A percentile compares a stretch with the other conserved stretches of the same genome.
These are phyloP conservation scores for Escovopsis weberi DNA, from an alignment of 2,329 filamentous ascomycete genomes.

Conservation along the genomic window DNA sequence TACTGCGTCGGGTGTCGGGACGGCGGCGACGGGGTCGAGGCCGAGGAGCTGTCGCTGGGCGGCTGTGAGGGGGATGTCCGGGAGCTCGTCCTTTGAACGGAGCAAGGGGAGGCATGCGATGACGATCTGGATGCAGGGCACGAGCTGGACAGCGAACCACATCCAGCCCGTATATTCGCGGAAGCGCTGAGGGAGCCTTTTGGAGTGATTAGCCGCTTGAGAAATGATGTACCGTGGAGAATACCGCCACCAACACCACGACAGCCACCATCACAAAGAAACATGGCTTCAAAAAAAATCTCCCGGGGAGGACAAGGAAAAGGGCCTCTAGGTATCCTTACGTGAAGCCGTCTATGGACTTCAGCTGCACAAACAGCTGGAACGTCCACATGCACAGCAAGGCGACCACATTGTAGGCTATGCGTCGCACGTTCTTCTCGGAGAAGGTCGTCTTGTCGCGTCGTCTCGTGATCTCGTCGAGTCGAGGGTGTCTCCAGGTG, in stretches of 20 bases:
- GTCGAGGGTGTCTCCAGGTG: slow-evolving; percentile 79
- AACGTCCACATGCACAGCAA: slow-evolving; percentile 23
- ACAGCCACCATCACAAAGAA: not conserved
- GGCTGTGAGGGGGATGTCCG: slow-evolving; percentile 73
- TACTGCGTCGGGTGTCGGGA: slow-evolving; percentile 50
- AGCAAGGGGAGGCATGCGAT: slow-evolving; percentile 59
- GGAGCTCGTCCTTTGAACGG: slow-evolving; percentile 57
- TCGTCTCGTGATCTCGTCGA: slow-evolving; percentile 73
- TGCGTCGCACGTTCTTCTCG: slow-evolving; percentile 56
- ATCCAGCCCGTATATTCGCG: slow-evolving; percentile 27
- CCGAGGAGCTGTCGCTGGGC: slow-evolving; percentile 70
- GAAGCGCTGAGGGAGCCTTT: slow-evolving; percentile 19
- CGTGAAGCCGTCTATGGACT: slow-evolving; percentile 21
- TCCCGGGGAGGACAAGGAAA: too few species aligned
- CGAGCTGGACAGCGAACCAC: slow-evolving; percentile 33
- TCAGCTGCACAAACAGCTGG: slow-evolving; percentile 20
- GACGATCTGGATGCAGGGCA: slow-evolving; percentile 57
- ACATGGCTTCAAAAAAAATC: too few species aligned
- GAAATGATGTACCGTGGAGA: too few species aligned
- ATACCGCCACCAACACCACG: too few species aligned
- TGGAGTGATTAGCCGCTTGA: slow-evolving; percentile 7
- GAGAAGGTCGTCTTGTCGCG: slow-evolving; percentile 68
- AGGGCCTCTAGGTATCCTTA: slow-evolving; percentile 14
- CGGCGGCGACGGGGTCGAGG: slow-evolving; percentile 49
- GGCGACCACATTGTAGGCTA: slow-evolving; percentile 51